Base-by-base conservation (phyloP, 331 rosid genomes). In the Saraca asoca region DNA sequence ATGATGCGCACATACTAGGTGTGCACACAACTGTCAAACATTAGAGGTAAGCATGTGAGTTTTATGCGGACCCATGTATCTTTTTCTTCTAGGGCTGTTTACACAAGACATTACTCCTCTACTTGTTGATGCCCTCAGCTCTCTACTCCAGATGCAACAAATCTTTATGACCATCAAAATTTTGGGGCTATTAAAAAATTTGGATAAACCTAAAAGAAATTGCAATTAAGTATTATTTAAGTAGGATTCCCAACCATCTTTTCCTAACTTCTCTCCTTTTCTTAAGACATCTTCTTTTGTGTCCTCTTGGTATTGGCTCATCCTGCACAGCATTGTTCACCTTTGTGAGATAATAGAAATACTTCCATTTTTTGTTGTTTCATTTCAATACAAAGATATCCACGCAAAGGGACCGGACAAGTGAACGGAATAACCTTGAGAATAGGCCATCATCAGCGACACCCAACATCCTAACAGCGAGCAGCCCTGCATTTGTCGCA, bases 401-500 rank as follows among this genome's bases (percentile, higher is more conserved):
- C 18, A 52, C 31, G 9, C 19, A 62, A 24, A 44, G 35, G 41
- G 57, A 34, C n/a, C 48, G 38, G 17, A 59, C 65, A 62, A 66
- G 41, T 15, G 52, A 29, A 64, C 58, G n/a, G 7, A 37, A n/a
- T 9, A 59, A 89, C 98, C 96, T 93, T 53, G 88, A 81, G 34
- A 49, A 16, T 56, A 86, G 80, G 66, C 75, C 69, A 10, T 73
- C 39, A 66, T 86, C 68, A 5, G 67, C 67, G 38, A 80, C 57
- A 8, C 84, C 88, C 73, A 93, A 79, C 14, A 84, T 84, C 81
- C 95, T 75, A 38, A 78, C 83, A 1, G 95, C 98, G 8, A 83
- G 76, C 62, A 87, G 70, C 33, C 90, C 98, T 62, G 95, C 98
- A 64, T 92, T 89, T 38, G 95, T 84, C n/a, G 96, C 85, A 18